Conservation (phyloP, 345 rosid species). For the Rhodomyrtus tomentosa region DNA sequence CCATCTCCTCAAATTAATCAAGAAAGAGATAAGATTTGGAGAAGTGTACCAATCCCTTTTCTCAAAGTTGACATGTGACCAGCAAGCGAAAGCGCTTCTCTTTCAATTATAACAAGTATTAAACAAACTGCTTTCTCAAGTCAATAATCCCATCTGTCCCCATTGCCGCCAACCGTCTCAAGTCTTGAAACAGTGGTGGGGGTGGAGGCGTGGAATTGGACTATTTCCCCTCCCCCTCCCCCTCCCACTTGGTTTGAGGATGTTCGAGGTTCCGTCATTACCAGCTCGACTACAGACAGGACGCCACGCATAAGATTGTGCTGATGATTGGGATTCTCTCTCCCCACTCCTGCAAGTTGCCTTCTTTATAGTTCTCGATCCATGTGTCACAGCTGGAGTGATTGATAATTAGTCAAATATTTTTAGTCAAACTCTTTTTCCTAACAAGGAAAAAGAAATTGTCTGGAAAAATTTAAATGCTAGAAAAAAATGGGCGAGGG, state of each 20-base stretch:
- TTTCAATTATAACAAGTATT: background rate
- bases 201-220: background rate
- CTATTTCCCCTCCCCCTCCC: no score
- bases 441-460: background rate
- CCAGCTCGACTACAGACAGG: background rate
- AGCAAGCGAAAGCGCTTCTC: background rate
- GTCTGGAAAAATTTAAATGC: background rate
- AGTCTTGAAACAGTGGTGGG: constrained; percentile 17
- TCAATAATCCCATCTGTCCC: constrained; percentile 4
- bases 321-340: background rate
- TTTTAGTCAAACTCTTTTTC: background rate
- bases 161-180: constrained; percentile 28
- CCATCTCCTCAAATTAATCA: background rate
- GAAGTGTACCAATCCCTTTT: no score
- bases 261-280: background rate
- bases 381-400: background rate
- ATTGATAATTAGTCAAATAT: background rate
- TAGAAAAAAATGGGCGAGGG: background rate
- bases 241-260: background rate
- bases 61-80: background rate
- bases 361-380: background rate
- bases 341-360: background rate
- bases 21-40: background rate
- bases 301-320: background rate
- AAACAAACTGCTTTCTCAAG: background rate